Evolutionary conservation across 805 yeast species (phyloP).

Genomic region (Kazachstania bromeliacearum): DNA sequence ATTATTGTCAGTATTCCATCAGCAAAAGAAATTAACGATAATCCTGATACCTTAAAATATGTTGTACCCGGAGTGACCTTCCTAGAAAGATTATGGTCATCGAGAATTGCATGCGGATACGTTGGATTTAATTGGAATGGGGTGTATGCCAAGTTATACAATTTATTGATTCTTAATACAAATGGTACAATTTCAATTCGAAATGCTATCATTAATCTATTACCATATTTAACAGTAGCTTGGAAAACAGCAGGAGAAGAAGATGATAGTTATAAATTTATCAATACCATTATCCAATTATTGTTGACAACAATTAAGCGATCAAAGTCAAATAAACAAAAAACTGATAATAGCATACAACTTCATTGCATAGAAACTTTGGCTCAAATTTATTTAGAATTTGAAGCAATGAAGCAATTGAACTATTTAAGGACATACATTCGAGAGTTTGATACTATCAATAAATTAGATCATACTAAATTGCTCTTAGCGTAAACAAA

Average conservation of each 20-base stretch:
- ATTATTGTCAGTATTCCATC: slow-evolving; percentile 7
- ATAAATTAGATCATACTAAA: no score
- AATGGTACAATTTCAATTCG: slow-evolving; percentile 1
- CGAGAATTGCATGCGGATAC: slow-evolving; percentile 4
- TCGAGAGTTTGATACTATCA: no score
- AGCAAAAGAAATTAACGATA: slow-evolving; percentile 5
- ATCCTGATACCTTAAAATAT: slow-evolving; percentile 31
- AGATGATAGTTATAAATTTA: slow-evolving; percentile 4
- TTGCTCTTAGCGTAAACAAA: no score
- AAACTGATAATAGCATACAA: slow-evolving; percentile 3
- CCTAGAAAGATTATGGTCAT: slow-evolving; percentile 8
- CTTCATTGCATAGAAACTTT: slow-evolving; percentile 12
- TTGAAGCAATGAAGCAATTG: slow-evolving; percentile 4
- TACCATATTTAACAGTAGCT: slow-evolving; percentile 32
- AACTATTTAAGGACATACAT: no score
- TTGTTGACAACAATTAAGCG: slow-evolving; percentile 4
- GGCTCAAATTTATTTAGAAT: slow-evolving; percentile 15
- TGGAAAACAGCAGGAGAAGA: not conserved
- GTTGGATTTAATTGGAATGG: slow-evolving; percentile 8
- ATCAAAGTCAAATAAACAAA: not conserved
- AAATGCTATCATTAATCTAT: slow-evolving; percentile 28
- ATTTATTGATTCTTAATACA: slow-evolving; percentile 5
- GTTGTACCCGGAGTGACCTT: slow-evolving; percentile 4
- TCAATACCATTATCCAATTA: slow-evolving; percentile 10
- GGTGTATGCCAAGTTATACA: slow-evolving; percentile 6